Evolutionary conservation across 805 yeast species (phyloP).

Genomic region (Wickerhamiella vanderwaltii): DNA sequence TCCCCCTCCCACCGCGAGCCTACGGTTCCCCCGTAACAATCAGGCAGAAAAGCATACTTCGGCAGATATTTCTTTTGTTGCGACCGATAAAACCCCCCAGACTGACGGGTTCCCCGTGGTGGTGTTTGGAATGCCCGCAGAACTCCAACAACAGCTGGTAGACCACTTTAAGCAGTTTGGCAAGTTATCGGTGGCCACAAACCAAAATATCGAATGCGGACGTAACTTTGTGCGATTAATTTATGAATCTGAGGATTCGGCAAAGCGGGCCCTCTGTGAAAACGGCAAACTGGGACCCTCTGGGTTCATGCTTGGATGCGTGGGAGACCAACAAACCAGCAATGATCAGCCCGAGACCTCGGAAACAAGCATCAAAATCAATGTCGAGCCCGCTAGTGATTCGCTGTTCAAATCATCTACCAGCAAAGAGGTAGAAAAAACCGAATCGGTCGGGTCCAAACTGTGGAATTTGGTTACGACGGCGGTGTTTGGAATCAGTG

Average conservation of each 20-base stretch:
- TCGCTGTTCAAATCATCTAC: neutral
- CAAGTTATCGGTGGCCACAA: constrained; percentile 53
- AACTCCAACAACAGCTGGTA: constrained; percentile 51
- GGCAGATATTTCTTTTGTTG: constrained; percentile 6
- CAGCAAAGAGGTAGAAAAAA: too few relatives aligned
- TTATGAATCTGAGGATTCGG: constrained; percentile 60
- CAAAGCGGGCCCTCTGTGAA: constrained; percentile 73
- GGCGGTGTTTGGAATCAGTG: constrained; percentile 4
- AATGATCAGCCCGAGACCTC: neutral
- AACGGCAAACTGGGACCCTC: constrained; percentile 66
- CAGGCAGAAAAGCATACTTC: neutral
- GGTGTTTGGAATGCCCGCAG: constrained; percentile 82
- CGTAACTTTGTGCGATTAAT: constrained; percentile 87
- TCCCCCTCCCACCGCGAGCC: constrained; percentile 10
- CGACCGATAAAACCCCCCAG: neutral
- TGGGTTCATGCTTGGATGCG: constrained; percentile 45
- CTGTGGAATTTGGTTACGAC: neutral
- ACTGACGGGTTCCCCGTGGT: constrained; percentile 51
- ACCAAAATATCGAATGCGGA: constrained; percentile 61
- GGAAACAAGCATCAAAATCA: neutral
- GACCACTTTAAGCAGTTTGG: constrained; percentile 73
- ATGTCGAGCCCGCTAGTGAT: constrained; percentile 4
- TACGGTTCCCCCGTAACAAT: neutral
- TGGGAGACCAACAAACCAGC: constrained; percentile 32
- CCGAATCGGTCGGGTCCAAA: neutral